Percentiles rank a stretch among this genome's conserved stretches.
These are phyloP conservation scores for Cercospora sp. DNA, from an alignment of 2,329 filamentous ascomycete species.

Conservation along the genomic window DNA sequence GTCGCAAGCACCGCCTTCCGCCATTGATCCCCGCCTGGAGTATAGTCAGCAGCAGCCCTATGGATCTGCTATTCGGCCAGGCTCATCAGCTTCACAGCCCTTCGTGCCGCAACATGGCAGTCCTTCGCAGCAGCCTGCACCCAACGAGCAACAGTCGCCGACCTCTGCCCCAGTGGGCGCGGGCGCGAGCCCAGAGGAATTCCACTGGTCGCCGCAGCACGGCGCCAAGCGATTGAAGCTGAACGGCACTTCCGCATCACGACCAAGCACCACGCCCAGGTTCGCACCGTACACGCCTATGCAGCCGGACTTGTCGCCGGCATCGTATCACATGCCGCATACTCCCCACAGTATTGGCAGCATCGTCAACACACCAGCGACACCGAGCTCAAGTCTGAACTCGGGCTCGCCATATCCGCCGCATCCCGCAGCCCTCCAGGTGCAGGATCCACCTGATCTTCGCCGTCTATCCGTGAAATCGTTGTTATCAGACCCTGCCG, in stretches of 20 bases:
- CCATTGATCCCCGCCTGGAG: conserved; percentile 27
- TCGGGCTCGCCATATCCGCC: conserved; percentile 33
- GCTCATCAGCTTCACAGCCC: not conserved
- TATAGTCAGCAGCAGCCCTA: conserved; percentile 14
- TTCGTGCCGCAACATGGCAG: not conserved
- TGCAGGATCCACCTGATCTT: conserved; percentile 46
- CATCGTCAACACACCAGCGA: conserved; percentile 46
- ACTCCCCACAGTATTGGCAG: conserved; percentile 45
- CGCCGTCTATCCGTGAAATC: conserved; percentile 66
- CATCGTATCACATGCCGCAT: conserved; percentile 28
- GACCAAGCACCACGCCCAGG: conserved; percentile 32
- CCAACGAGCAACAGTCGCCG: conserved; percentile 21
- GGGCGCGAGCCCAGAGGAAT: conserved; percentile 28
- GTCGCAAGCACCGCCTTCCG: not conserved
- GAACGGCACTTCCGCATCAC: conserved; percentile 24
- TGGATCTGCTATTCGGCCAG: not conserved
- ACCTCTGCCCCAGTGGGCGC: conserved; percentile 18
- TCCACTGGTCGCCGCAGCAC: conserved; percentile 40
- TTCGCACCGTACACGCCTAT: conserved; percentile 29
- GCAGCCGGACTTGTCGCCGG: conserved; percentile 42
- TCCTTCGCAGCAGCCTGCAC: conserved; percentile 4
- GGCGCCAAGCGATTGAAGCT: conserved; percentile 40
- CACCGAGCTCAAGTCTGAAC: conserved; percentile 41
- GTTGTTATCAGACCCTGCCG: conserved; percentile 57
- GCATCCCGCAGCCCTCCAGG: conserved; percentile 23